A percentile compares a stretch with the other conserved stretches of the same genome.
phyloP scores from a whole-genome alignment of 345 rosid genomes.

The Populus tremula region DNA sequence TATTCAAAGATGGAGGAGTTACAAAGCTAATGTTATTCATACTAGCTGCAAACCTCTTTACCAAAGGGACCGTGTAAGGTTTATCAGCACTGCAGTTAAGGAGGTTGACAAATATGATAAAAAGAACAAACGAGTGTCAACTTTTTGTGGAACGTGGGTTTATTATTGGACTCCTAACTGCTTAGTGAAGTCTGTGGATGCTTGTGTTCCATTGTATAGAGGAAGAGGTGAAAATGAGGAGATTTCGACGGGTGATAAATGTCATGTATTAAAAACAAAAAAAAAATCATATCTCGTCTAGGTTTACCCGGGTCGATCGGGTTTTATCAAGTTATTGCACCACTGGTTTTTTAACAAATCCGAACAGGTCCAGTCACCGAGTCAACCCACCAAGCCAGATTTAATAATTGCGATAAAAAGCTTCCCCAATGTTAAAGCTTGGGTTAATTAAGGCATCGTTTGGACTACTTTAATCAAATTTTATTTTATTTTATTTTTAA shows the following conservation, averaged over 20 bases:
- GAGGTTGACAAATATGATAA: not conserved
- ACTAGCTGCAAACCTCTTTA: not conserved
- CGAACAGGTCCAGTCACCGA: rapidly evolving
- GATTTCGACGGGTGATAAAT: not conserved
- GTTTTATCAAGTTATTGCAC: too few species aligned
- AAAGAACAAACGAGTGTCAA: constrained; percentile 2
- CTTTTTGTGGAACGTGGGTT: not conserved
- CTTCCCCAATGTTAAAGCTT: too few species aligned
- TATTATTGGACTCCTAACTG: not conserved
- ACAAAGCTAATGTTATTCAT: constrained; percentile 2
- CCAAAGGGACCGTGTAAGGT: not conserved
- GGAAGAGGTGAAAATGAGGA: not conserved
- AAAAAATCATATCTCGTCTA: too few species aligned
- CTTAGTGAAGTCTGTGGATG: not conserved
- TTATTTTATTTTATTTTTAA: too few species aligned
- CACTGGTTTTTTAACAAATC: too few species aligned
- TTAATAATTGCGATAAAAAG: too few species aligned
- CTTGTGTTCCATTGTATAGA: not conserved
- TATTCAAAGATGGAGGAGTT: not conserved
- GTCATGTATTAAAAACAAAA: not conserved
- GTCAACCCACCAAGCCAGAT: rapidly evolving
- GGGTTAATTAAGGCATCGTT: too few species aligned
- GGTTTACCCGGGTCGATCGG: too few species aligned
- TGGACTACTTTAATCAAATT: too few species aligned
- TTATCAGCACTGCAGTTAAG: not conserved